These are phyloP conservation scores for Fusarium sp. DNA, from an alignment of 2,329 filamentous ascomycete species.

Conservation along the genomic window DNA sequence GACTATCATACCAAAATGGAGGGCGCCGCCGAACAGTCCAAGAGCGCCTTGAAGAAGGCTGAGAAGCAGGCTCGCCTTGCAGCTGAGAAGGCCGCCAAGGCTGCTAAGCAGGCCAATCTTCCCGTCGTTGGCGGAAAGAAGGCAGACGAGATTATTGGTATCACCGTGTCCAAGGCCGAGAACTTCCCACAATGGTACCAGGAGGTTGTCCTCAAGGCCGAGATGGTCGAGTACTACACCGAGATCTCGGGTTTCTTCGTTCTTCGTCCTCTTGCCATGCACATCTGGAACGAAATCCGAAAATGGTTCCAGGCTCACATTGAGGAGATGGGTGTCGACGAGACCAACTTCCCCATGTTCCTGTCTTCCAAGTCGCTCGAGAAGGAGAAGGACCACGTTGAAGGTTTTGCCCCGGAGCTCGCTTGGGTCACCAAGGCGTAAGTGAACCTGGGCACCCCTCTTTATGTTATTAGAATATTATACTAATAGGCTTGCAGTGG, in stretches of 20 bases:
- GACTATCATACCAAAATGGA: constrained; percentile 50
- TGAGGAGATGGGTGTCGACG: constrained; percentile 91
- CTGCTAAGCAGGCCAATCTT: constrained; percentile 67
- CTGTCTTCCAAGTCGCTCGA: constrained; percentile 90
- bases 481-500: constrained; percentile 68
- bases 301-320: constrained; percentile 82
- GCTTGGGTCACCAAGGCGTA: constrained; percentile 90
- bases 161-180: constrained; percentile 86
- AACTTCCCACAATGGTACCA: constrained; percentile 98
- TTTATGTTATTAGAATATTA: neutral
- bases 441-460: constrained; percentile 52
- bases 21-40: constrained; percentile 62
- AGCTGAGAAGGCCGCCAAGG: constrained; percentile 74
- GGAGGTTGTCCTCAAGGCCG: constrained; percentile 95
- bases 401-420: constrained; percentile 96
- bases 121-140: constrained; percentile 73
- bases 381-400: constrained; percentile 94
- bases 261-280: constrained; percentile 79
- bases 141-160: constrained; percentile 82
- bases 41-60: constrained; percentile 76
- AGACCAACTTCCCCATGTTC: constrained; percentile 97
- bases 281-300: constrained; percentile 76
- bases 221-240: constrained; percentile 96
- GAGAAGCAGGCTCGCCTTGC: constrained; percentile 75
- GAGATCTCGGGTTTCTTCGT: constrained; percentile 99